Base-by-base conservation (phyloP, 2,329 filamentous ascomycete genomes). In the Alternaria triticina region DNA sequence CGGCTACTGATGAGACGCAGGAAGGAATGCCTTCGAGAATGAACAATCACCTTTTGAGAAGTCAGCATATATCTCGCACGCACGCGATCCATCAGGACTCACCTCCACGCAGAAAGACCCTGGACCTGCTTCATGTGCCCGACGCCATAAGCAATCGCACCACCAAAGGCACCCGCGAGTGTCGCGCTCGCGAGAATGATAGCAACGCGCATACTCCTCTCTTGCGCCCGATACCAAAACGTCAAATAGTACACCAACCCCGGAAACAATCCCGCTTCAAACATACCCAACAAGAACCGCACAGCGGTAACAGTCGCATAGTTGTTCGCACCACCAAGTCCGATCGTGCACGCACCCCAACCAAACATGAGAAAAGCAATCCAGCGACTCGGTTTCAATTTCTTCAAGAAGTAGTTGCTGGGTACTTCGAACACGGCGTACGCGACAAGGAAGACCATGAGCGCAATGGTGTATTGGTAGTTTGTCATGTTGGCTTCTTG, bases 331-430 rank as follows among this genome's bases (percentile, higher is more conserved):
- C 83, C 72, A 2, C 83, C 82, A 59, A 83, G 83, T 28, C 84
- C 72, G 1, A 83, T 85, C 46, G 83, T 82, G 36, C 65, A 58
- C 52, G 79, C 74, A 0, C 83, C 83, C 83, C 82, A 84, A 2
- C 61, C 65, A 30, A 73, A 68, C 59, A 87, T 87, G 1, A 89
- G 77, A 0, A 86, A 71, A 2, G 70, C 64, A 23, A 76, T 63
- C 73, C 73, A 76, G 17, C 65, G 65, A 9, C 68, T 70, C 0
- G 87, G 86, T 1, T 84, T 86, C 0, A 86, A 86, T 3, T 82
- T 80, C 66, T 89, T 89, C 17, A 89, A 82, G n/a, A 89, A 79
- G 63, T 88, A 86, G 62, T 89, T 89, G 64, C 86, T 88, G 0
- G 87, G 87, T 3, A 77, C 80, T 64, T 83, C 82, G 57, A 83